Evolutionary conservation across 768 basidiomycete species (phyloP).

Genomic region (Mycena galopus): DNA sequence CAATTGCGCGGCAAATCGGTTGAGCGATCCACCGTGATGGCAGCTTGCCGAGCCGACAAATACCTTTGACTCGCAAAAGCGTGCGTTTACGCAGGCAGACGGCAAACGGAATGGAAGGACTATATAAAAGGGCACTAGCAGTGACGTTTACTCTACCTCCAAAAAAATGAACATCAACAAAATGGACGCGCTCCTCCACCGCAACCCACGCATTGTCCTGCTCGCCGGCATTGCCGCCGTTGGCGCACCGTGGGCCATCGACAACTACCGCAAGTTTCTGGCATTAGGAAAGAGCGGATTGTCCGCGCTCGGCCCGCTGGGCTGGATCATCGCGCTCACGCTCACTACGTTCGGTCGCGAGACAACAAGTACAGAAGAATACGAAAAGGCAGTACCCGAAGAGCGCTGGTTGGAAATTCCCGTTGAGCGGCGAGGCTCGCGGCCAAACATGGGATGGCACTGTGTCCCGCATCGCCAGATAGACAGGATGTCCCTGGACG

Average conservation of each 20-base stretch:
- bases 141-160: background rate
- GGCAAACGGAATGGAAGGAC: background rate
- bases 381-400: slow-evolving; percentile 26
- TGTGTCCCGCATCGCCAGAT: slow-evolving; percentile 43
- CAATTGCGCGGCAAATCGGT: background rate
- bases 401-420: slow-evolving; percentile 36
- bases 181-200: slow-evolving; percentile 8
- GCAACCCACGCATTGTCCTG: slow-evolving; percentile 21
- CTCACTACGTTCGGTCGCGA: slow-evolving; percentile 30
- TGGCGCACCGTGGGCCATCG: slow-evolving; percentile 19
- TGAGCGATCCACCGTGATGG: no score
- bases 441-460: slow-evolving; percentile 42
- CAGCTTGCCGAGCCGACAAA: no score
- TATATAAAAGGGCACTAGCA: background rate
- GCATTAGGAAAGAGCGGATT: slow-evolving; percentile 17
- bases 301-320: slow-evolving; percentile 17
- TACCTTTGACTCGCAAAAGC: no score
- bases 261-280: slow-evolving; percentile 27
- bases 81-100: no score
- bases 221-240: slow-evolving; percentile 18
- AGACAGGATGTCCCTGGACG: slow-evolving; percentile 31
- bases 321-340: slow-evolving; percentile 19
- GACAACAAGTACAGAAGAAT: slow-evolving; percentile 32
- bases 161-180: background rate
- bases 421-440: slow-evolving; percentile 33